Conservation (phyloP, 129 eudicot species). For the Apium graveolens region DNA sequence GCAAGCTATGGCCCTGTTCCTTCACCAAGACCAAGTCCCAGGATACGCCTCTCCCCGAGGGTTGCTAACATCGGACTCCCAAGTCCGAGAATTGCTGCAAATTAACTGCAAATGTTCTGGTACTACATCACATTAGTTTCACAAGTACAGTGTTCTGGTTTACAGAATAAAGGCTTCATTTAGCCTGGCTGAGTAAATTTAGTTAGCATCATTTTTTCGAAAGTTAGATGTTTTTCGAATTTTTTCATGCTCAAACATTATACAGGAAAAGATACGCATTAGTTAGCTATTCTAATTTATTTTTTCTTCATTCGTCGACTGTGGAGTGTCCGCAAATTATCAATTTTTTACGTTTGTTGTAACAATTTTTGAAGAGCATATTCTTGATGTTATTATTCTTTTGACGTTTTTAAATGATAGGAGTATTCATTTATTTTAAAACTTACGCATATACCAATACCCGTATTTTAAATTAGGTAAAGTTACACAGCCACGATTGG, state of each 20-base stretch:
- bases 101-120: neutral
- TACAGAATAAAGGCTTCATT: neutral
- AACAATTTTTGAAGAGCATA: neutral
- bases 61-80: slow-evolving; percentile 40
- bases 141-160: neutral
- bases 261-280: neutral
- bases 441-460: no score
- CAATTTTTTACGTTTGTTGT: neutral
- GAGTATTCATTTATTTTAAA: no score
- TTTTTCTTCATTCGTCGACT: neutral
- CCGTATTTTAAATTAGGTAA: no score
- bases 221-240: neutral
- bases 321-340: neutral
- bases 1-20: slow-evolving; percentile 44
- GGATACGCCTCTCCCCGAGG: slow-evolving; percentile 41
- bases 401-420: no score
- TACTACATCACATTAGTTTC: neutral
- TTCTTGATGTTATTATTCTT: no score
- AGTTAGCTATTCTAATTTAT: neutral
- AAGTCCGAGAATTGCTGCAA: neutral
- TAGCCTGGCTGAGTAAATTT: neutral
- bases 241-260: neutral
- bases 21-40: slow-evolving; percentile 56
- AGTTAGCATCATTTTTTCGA: neutral
- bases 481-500: no score